These are phyloP conservation scores for Schizonepeta tenuifolia DNA, from an alignment of 257 asterid species.

Conservation along the genomic window DNA sequence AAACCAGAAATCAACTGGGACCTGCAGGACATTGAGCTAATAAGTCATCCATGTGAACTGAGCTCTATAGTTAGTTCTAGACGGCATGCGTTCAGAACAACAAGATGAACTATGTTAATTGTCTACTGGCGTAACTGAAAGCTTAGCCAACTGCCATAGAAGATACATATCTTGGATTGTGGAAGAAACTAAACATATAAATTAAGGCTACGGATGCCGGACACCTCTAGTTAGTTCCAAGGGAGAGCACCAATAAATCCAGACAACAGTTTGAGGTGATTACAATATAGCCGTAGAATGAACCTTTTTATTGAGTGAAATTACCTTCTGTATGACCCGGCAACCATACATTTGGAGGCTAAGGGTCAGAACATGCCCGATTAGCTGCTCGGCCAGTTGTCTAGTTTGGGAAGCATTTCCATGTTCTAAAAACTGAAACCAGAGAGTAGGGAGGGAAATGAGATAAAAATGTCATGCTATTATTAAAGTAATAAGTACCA, in stretches of 20 bases:
- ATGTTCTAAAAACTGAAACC: conserved; percentile 75
- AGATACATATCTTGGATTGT: neutral
- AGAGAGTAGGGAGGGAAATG: neutral
- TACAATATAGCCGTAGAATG: neutral
- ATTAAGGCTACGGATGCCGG: neutral
- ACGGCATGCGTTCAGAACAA: neutral
- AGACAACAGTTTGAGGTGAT: conserved; percentile 1
- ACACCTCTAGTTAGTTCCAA: conserved; percentile 1
- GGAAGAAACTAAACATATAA: neutral
- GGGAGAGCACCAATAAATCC: neutral
- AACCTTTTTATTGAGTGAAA: neutral
- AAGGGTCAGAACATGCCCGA: conserved; percentile 71
- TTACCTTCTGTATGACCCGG: conserved; percentile 90
- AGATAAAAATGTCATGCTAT: conserved; percentile 13
- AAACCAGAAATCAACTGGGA: neutral
- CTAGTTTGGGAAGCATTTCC: conserved; percentile 71
- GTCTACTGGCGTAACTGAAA: neutral
- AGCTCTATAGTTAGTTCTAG: neutral
- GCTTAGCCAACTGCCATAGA: neutral
- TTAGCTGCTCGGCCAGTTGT: conserved; percentile 67
- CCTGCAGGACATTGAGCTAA: neutral
- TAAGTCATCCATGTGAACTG: too few relatives aligned
- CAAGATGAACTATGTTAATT: neutral
- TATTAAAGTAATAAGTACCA: neutral
- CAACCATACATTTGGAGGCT: conserved; percentile 95